Evolutionary conservation across 306 rosid genomes (phyloP), one percentile per base, ranked within the genome.

Genomic region (Calophaca sinica): DNA sequence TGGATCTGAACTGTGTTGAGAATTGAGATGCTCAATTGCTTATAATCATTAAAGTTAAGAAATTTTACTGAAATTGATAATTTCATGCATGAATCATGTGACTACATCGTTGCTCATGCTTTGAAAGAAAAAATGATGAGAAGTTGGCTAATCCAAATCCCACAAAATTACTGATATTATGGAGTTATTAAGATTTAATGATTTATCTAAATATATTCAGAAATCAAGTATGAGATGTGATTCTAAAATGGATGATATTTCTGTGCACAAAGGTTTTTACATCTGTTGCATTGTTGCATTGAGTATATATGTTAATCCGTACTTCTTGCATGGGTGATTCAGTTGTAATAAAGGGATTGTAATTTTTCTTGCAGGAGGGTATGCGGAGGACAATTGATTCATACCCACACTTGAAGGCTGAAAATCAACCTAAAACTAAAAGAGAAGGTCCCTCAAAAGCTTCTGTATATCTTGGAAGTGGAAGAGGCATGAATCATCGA

Each of bases 391-490:
- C 99, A 62, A 81, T 92, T 45, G 90, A 90, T 50, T 88, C 99
- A 65, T 96, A 83, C 68, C 82, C 93, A 77, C 93, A 90, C 80
- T 83, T 96, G 84, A 88, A 86, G 86, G 93, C 96, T 12, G 90
- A 90, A 71, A 77, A 77, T 80, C 87, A 10, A 65, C 80, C 48
- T 28, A 84, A 81, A 80, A 68, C 74, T 46, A 82, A 78, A 87
- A 85, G 96, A 80, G 89, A 85, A 81, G 93, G 96, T 29, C 91
- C 93, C 57, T 96, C 99, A 48, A 96, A 87, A 89, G 98, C 91
- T 82, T 89, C 82, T 71, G 15, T 80, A 33, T 90, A 80, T 78
- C 97, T 91, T 79, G 94, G 98, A 75, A 87, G 89, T 53, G 99
- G 99, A 75, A 92, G 73, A 54, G 91, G 99, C 89, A 83, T 72